Conservation (phyloP, 345 rosid species). For the Murraya paniculata region DNA sequence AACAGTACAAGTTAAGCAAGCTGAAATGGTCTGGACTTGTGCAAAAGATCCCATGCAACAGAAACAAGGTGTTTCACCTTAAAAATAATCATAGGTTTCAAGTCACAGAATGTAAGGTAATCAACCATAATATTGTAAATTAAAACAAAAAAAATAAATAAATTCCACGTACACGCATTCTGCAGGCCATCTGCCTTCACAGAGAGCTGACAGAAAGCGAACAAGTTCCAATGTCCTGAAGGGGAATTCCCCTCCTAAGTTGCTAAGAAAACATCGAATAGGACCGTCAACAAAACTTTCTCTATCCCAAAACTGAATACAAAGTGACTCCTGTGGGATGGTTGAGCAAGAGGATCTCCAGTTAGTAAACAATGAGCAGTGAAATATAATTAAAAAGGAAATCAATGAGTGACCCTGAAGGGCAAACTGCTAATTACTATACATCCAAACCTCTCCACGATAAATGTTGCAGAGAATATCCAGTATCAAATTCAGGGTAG, state of each 20-base stretch:
- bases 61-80: neutral
- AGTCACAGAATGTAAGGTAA: neutral
- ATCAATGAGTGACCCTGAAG: conserved; percentile 11
- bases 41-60: neutral
- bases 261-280: conserved; percentile 86
- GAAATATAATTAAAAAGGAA: conserved; percentile 6
- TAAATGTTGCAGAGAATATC: conserved; percentile 86
- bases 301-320: conserved; percentile 95
- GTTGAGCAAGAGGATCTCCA: conserved; percentile 22
- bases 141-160: too few relatives aligned
- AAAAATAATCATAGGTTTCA: neutral
- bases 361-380: conserved; percentile 19
- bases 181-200: conserved; percentile 97
- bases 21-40: neutral
- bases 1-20: neutral
- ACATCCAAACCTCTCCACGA: conserved; percentile 72
- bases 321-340: conserved; percentile 77
- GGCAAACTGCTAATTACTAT: conserved; percentile 7
- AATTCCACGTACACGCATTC: conserved; percentile 84
- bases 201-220: conserved; percentile 76
- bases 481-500: conserved; percentile 67
- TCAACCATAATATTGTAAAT: neutral
- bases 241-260: conserved; percentile 89
- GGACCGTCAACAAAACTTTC: conserved; percentile 93
- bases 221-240: conserved; percentile 66